Conservation (phyloP, 2,329 filamentous ascomycete genomes). For the Aspergillus oerlinghausenensis region DNA sequence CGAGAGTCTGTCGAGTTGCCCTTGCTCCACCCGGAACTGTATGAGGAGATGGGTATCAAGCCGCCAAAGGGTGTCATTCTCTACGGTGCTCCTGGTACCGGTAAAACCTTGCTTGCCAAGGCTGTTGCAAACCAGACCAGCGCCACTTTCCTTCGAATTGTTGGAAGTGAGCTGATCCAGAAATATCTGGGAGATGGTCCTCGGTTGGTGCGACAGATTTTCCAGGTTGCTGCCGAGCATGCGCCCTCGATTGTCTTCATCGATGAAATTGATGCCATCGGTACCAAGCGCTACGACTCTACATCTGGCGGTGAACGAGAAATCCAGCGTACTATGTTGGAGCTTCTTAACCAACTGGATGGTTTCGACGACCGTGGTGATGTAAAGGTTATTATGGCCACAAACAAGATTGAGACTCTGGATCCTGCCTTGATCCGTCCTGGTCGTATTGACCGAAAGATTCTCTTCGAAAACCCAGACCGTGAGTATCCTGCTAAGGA, state of each 20-base stretch:
- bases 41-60: slow-evolving; percentile 99
- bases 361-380: slow-evolving; percentile 98
- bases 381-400: slow-evolving; percentile 99
- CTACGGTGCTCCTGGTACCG: slow-evolving; percentile 93
- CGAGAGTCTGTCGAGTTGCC: slow-evolving; percentile 95
- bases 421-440: slow-evolving; percentile 95
- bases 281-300: slow-evolving; percentile 97
- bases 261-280: slow-evolving; percentile 97
- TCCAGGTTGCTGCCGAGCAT: slow-evolving; percentile 84
- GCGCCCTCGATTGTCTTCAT: slow-evolving; percentile 98
- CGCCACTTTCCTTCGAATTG: slow-evolving; percentile 94
- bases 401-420: slow-evolving; percentile 98
- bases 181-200: slow-evolving; percentile 98
- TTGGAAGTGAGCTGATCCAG: slow-evolving; percentile 94
- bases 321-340: slow-evolving; percentile 97
- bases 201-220: slow-evolving; percentile 89
- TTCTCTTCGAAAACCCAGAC: slow-evolving; percentile 70
- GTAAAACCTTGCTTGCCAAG: slow-evolving; percentile 93
- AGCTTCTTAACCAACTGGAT: slow-evolving; percentile 95
- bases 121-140: slow-evolving; percentile 99
- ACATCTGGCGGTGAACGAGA: slow-evolving; percentile 96
- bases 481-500: slow-evolving; percentile 45
- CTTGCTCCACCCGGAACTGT: slow-evolving; percentile 89
- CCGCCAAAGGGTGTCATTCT: slow-evolving; percentile 98
- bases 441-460: slow-evolving; percentile 97